Conservation (phyloP, 2,329 filamentous ascomycete genomes). For the Venturia aucupariae region DNA sequence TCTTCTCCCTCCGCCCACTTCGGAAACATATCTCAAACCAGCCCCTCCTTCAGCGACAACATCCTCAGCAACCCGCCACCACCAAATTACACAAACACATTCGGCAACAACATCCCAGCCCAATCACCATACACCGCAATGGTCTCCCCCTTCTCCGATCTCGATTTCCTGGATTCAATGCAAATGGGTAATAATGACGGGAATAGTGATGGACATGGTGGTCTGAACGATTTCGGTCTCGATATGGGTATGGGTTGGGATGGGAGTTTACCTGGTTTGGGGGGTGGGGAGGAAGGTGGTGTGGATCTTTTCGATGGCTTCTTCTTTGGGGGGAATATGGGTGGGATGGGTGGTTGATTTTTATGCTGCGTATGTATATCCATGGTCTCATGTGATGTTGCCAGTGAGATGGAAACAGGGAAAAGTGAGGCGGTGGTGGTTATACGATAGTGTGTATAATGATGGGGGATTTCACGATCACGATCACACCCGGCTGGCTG, state of each 20-base stretch:
- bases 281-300: slow-evolving; percentile 32
- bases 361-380: not conserved
- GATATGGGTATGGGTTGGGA: slow-evolving; percentile 42
- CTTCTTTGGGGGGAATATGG: slow-evolving; percentile 50
- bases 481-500: not conserved
- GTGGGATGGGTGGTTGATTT: slow-evolving; percentile 4
- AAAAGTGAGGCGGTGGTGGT: not conserved
- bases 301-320: slow-evolving; percentile 57
- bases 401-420: not conserved
- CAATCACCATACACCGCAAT: slow-evolving; percentile 23
- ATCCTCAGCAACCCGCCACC: slow-evolving; percentile 15
- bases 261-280: slow-evolving; percentile 27
- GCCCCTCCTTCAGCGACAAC: slow-evolving; percentile 18
- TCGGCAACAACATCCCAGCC: slow-evolving; percentile 21
- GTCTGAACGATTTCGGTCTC: slow-evolving; percentile 11
- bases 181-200: slow-evolving; percentile 24
- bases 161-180: slow-evolving; percentile 47
- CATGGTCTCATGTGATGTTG: too few relatives aligned
- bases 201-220: slow-evolving; percentile 17
- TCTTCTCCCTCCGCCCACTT: slow-evolving; percentile 17
- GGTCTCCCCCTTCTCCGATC: slow-evolving; percentile 33
- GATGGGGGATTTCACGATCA: not conserved
- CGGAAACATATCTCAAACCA: slow-evolving; percentile 15
- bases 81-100: slow-evolving; percentile 17
- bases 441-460: not conserved